Percentiles rank a stretch among this genome's conserved stretches.
These are phyloP conservation scores for Saccharum hybrid DNA, from an alignment of 202 grass and related monocot genomes.

Conservation along the genomic window DNA sequence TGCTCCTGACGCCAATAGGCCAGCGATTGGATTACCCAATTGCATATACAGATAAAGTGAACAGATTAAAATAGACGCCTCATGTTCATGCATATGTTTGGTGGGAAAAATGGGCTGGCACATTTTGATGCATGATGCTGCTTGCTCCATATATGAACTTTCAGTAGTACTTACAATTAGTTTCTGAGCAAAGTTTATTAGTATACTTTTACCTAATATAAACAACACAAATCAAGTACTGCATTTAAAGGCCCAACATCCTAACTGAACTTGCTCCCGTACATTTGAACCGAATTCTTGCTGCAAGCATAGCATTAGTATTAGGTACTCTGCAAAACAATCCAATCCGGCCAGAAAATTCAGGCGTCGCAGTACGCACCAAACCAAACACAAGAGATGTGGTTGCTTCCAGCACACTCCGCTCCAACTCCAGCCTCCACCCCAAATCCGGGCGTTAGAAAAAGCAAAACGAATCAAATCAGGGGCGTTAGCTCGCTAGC, in stretches of 20 bases:
- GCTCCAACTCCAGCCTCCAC: neutral
- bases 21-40: neutral
- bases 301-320: neutral
- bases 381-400: neutral
- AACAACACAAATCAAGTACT: neutral
- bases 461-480: slow-evolving; percentile 3
- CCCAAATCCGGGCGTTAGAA: slow-evolving; percentile 25
- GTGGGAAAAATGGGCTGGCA: neutral
- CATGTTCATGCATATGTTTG: neutral
- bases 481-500: neutral
- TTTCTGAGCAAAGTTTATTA: neutral
- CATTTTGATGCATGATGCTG: neutral
- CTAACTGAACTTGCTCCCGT: no score
- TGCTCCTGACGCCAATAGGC: neutral
- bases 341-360: neutral
- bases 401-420: slow-evolving; percentile 42
- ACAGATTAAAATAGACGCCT: neutral
- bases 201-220: neutral
- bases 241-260: neutral
- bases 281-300: neutral
- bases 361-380: neutral
- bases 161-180: neutral
- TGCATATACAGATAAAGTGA: neutral
- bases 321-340: neutral
- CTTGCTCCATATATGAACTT: no score